These are phyloP conservation scores for Boechera divaricarpa DNA, from an alignment of 345 rosid genomes.

Conservation along the genomic window DNA sequence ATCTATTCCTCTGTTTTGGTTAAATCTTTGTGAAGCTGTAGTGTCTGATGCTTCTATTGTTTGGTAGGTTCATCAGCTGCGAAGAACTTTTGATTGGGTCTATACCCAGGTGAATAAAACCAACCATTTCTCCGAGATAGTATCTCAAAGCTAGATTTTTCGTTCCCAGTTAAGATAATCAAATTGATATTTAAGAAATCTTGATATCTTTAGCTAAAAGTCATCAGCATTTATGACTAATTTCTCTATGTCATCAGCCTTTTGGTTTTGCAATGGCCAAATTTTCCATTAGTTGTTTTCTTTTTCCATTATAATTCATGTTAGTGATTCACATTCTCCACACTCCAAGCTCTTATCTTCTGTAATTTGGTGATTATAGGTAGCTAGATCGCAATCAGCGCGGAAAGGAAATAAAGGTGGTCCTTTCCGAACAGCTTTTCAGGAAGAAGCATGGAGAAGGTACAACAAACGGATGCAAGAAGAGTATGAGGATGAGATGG, in stretches of 20 bases:
- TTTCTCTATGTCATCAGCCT: background rate
- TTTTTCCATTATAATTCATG: background rate
- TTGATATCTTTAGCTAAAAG: background rate
- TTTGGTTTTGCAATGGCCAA: background rate
- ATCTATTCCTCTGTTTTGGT: background rate
- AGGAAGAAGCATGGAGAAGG: slow-evolving; percentile 91
- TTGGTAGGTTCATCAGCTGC: slow-evolving; percentile 80
- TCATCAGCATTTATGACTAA: background rate
- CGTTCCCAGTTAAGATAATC: background rate
- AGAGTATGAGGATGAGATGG: slow-evolving; percentile 94
- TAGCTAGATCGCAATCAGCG: slow-evolving; percentile 67
- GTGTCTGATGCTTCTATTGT: slow-evolving; percentile 48
- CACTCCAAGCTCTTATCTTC: slow-evolving; percentile 39
- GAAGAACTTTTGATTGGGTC: slow-evolving; percentile 80
- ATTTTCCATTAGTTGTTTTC: background rate
- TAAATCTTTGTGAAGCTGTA: background rate
- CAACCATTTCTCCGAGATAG: slow-evolving; percentile 6
- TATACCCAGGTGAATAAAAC: slow-evolving; percentile 62
- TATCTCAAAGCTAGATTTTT: background rate
- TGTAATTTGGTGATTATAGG: slow-evolving; percentile 50
- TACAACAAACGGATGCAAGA: slow-evolving; percentile 89
- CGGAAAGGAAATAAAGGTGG: slow-evolving; percentile 54
- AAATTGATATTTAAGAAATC: background rate
- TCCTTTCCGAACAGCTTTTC: slow-evolving; percentile 76
- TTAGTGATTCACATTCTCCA: background rate